Evolutionary conservation across 108 stramenopile species (phyloP).

Genomic region (Nannochloropsis granulata): DNA sequence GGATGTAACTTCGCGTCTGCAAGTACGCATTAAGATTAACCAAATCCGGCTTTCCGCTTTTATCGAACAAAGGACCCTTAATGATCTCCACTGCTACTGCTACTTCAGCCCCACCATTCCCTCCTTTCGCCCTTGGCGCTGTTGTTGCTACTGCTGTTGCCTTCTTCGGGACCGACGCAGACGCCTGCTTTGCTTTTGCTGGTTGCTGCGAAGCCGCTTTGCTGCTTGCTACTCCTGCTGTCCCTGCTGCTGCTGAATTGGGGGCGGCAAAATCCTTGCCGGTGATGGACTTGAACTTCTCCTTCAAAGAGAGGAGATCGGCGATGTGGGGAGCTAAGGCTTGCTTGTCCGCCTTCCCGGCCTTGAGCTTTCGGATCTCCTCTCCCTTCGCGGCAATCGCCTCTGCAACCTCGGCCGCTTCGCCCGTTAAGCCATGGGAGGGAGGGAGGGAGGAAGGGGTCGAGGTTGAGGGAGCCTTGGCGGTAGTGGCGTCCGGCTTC

Average conservation of each 20-base stretch:
- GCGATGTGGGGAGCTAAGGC: conserved; percentile 21
- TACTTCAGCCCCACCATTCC: background rate
- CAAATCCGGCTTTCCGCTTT: conserved; percentile 1
- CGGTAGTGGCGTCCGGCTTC: background rate
- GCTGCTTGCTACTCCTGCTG: background rate
- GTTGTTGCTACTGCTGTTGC: background rate
- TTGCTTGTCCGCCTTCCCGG: conserved; percentile 27
- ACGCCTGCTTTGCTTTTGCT: background rate
- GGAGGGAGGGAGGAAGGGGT: conserved; percentile 3
- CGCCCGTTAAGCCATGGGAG: background rate
- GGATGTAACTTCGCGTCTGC: conserved; percentile 1
- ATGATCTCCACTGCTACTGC: background rate
- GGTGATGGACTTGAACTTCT: conserved; percentile 15
- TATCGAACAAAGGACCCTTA: background rate
- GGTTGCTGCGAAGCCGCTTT: background rate
- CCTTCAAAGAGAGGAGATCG: conserved; percentile 20
- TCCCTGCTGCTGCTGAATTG: conserved; percentile 1
- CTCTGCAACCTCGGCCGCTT: background rate
- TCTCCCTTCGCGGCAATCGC: background rate
- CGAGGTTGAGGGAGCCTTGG: background rate
- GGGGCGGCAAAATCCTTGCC: conserved; percentile 25
- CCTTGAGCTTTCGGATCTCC: conserved; percentile 24
- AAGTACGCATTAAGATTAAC: conserved; percentile 5
- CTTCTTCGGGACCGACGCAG: conserved; percentile 4
- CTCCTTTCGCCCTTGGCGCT: background rate